Conservation (phyloP, 768 basidiomycete species). For the Leccinum disarticulatum region DNA sequence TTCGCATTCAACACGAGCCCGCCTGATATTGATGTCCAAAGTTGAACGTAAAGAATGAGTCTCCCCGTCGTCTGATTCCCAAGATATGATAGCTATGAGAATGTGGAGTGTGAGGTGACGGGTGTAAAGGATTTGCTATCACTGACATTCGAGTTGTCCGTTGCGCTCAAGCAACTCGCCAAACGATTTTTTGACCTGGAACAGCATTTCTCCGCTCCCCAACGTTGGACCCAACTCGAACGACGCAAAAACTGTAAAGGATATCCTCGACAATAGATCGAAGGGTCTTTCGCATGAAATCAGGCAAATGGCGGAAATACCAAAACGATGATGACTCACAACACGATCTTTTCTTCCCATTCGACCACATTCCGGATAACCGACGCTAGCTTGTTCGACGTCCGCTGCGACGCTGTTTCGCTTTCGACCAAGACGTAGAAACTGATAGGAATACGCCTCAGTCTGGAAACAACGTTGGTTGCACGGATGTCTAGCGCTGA, state of each 20-base stretch:
- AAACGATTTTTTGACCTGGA: not conserved
- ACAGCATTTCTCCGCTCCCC: slow-evolving; percentile 6
- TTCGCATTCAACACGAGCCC: not conserved
- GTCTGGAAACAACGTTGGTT: not conserved
- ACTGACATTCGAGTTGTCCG: not conserved
- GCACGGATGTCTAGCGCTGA: not conserved
- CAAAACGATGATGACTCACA: not conserved
- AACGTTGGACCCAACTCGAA: slow-evolving; percentile 4
- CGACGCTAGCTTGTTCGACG: not conserved
- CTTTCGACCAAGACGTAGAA: not conserved
- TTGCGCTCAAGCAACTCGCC: not conserved
- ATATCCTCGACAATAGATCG: not conserved
- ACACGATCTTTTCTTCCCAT: not conserved
- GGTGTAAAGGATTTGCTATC: not conserved
- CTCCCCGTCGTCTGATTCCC: not conserved
- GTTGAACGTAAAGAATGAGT: not conserved
- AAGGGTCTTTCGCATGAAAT: not conserved
- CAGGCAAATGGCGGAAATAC: not conserved
- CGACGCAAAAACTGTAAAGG: slow-evolving; percentile 2
- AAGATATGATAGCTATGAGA: not conserved
- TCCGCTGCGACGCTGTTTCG: not conserved
- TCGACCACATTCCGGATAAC: not conserved
- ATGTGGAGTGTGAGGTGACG: not conserved
- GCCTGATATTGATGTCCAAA: not conserved
- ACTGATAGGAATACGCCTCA: not conserved